phyloP scores from a whole-genome alignment of 495 filamentous ascomycete genomes.

The Rostrohypoxylon terebratum region DNA sequence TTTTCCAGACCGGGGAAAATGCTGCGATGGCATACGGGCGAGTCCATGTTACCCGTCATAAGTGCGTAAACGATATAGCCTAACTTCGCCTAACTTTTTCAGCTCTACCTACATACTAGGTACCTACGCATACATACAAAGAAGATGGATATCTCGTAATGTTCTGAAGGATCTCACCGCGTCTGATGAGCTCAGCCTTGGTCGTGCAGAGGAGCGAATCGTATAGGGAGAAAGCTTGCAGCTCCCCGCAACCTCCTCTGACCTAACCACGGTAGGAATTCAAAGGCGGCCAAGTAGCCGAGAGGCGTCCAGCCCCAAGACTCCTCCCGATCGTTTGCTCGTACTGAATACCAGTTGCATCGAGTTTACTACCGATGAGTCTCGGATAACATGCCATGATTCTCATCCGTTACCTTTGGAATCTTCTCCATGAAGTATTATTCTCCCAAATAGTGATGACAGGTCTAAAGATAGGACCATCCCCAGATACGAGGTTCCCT shows the following conservation, averaged over 20 bases:
- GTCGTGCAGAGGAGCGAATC: not conserved
- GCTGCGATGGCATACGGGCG: not conserved
- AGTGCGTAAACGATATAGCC: not conserved
- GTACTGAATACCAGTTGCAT: not conserved
- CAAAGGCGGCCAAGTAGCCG: not conserved
- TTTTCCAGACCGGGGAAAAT: conserved; percentile 7
- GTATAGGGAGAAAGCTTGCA: not conserved
- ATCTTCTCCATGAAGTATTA: not conserved
- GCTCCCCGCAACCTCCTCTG: not conserved
- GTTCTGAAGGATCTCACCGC: not conserved
- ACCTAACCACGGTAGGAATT: not conserved
- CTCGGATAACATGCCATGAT: too few species aligned
- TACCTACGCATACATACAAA: not conserved
- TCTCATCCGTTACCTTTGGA: not conserved
- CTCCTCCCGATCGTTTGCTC: not conserved
- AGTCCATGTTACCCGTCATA: not conserved
- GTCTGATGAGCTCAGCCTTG: conserved; percentile 9
- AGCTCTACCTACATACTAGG: not conserved
- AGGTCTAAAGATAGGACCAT: conserved; percentile 21
- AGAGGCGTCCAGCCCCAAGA: not conserved
- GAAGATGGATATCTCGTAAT: conserved; percentile 16
- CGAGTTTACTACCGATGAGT: not conserved
- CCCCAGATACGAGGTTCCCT: conserved; percentile 23
- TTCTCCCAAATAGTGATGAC: not conserved
- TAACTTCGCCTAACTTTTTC: conserved; percentile 4